phyloP scores from a whole-genome alignment of 768 basidiomycete genomes.

The Pisolithus orientalis region DNA sequence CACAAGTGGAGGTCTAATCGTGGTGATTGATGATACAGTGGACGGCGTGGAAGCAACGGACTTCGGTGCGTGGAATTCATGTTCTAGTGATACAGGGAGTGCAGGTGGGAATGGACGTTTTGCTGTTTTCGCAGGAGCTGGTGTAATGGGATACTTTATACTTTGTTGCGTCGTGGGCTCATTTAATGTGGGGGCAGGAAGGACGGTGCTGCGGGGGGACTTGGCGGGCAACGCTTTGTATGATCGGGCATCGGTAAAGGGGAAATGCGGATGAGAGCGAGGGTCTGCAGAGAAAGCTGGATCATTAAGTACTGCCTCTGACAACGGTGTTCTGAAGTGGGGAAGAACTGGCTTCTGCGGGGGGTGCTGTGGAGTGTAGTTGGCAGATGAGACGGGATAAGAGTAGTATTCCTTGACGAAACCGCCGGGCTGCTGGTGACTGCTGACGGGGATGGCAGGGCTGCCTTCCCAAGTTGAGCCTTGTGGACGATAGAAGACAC shows the following conservation, averaged over 20 bases:
- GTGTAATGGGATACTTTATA: background rate
- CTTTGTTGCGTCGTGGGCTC: background rate
- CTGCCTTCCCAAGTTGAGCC: background rate
- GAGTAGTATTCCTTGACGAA: conserved; percentile 5
- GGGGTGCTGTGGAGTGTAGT: background rate
- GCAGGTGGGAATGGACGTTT: background rate
- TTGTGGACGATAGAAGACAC: conserved; percentile 8
- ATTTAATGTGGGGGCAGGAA: background rate
- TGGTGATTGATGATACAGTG: conserved; percentile 9
- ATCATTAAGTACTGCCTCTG: conserved; percentile 36
- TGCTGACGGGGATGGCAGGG: background rate
- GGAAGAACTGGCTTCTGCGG: background rate
- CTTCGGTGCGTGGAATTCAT: conserved; percentile 1
- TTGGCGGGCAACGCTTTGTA: conserved; percentile 23
- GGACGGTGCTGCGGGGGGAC: conserved; percentile 21
- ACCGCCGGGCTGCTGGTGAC: background rate
- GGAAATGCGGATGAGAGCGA: conserved; percentile 38
- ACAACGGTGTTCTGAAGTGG: conserved; percentile 13
- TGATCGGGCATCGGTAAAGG: conserved; percentile 12
- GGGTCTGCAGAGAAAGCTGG: conserved; percentile 59
- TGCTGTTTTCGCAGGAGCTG: background rate
- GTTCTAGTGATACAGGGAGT: conserved; percentile 5
- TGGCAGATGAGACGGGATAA: background rate
- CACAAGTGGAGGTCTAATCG: conserved; percentile 1
- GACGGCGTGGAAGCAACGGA: conserved; percentile 8